Percentiles rank a stretch among this genome's conserved stretches.
phyloP scores from a whole-genome alignment of 352 stramenopile genomes.

The Phytophthora melonis region DNA sequence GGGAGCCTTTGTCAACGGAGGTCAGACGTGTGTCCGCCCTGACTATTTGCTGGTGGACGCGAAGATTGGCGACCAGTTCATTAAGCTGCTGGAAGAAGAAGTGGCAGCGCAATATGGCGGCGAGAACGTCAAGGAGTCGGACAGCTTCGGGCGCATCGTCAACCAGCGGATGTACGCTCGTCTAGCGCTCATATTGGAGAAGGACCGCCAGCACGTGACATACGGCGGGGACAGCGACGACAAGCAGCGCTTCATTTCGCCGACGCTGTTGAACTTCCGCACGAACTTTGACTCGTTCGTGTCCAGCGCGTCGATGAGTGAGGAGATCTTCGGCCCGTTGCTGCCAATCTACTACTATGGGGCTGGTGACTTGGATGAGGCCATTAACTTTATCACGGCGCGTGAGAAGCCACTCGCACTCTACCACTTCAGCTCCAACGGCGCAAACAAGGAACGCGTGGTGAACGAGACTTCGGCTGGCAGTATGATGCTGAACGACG shows the following conservation, averaged over 20 bases:
- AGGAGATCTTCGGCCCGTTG: conserved; percentile 97
- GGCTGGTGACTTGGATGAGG: conserved; percentile 36
- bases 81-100: conserved; percentile 47
- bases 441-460: conserved; percentile 47
- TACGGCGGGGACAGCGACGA: conserved; percentile 69
- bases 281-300: conserved; percentile 56
- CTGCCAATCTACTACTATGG: conserved; percentile 92
- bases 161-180: conserved; percentile 75
- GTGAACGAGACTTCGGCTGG: conserved; percentile 66
- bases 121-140: conserved; percentile 49
- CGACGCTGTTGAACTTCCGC: conserved; percentile 91
- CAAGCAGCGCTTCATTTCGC: conserved; percentile 82
- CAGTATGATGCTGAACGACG: conserved; percentile 83
- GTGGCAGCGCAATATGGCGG: conserved; percentile 62
- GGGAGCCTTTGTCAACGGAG: conserved; percentile 90
- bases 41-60: conserved; percentile 94
- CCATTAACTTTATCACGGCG: conserved; percentile 49
- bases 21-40: conserved; percentile 95
- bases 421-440: conserved; percentile 83
- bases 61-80: conserved; percentile 72
- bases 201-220: conserved; percentile 62
- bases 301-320: conserved; percentile 72
- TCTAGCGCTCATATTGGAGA: conserved; percentile 43
- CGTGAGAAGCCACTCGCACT: conserved; percentile 85
- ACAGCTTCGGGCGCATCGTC: conserved; percentile 72